Evolutionary conservation across 495 filamentous ascomycete genomes (phyloP), one percentile per base, ranked within the genome.

Genomic region (Podospora fimiseda): DNA sequence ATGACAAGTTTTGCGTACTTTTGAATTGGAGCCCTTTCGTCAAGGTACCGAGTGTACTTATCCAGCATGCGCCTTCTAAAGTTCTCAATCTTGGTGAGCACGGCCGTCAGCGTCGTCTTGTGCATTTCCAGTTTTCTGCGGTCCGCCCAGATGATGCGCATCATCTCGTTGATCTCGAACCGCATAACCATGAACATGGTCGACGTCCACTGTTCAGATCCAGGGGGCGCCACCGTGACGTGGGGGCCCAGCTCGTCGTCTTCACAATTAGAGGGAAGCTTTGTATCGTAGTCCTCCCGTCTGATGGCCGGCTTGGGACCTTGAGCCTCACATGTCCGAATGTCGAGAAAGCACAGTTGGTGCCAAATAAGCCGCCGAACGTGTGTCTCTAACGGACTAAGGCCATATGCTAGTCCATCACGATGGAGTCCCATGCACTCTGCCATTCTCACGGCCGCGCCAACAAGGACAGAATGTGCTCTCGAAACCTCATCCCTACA

Each of bases 361-460:
- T 87, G 84, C 88, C 88, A 92, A 14, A 87, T 74, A 8, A 89
- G 61, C n/a, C 88, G 81, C 4, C 88, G 80, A 37, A 90, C 75
- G 42, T 90, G 85, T 4, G 81, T 79, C 55, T 89, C 87, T 5
- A 87, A 73, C 1, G 87, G 77, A 27, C 73, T 76, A 27, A 86
- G 72, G 0, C 81, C 79, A 52, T 83, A 87, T 15, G 70, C 68
- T 42, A 73, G 71, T n/a, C 82, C 83, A 58, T 91, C 87, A 1
- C 83, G 72, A 61, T 89, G 82, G n/a, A 88, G 67, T 5, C 86
- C 82, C 82, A 88, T 87, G 59, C 85, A 87, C 68, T 88, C 83
- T 23, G 85, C 86, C 65, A 88, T 79, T 27, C 86, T 71, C 18
- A 88, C 82, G 9, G 83, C 84, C 16, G 84, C 79, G 18, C 83